A percentile compares a stretch with the other conserved stretches of the same genome.
phyloP scores from a whole-genome alignment of 1,284 basidiomycete species.

The Heterobasidion parviporum region DNA sequence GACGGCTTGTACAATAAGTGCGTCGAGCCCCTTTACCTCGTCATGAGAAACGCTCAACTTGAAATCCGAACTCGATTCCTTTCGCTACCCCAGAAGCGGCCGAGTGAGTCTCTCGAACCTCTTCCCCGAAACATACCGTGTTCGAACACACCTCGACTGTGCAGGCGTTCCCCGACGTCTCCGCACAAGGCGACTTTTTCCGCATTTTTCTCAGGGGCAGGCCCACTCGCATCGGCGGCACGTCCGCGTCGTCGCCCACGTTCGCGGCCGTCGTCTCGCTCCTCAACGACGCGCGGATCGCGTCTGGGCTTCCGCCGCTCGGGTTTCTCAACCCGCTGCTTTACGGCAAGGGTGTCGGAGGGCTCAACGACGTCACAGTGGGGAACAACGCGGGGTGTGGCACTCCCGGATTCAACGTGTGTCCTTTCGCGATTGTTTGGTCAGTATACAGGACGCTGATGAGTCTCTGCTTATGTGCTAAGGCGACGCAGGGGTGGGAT shows the following conservation, averaged over 20 bases:
- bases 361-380: conserved; percentile 43
- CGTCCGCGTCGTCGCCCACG: conserved; percentile 49
- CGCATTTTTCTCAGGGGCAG: conserved; percentile 28
- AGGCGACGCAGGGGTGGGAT: conserved; percentile 39
- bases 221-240: conserved; percentile 34
- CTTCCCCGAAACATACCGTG: not conserved
- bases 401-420: conserved; percentile 39
- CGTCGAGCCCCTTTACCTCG: conserved; percentile 25
- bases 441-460: not conserved
- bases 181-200: conserved; percentile 45
- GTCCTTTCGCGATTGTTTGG: conserved; percentile 9
- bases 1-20: conserved; percentile 43
- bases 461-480: not conserved
- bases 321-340: conserved; percentile 58
- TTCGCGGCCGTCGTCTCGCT: conserved; percentile 49
- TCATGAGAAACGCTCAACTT: not conserved
- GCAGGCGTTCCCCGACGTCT: conserved; percentile 52
- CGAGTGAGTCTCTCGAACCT: not conserved
- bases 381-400: conserved; percentile 54
- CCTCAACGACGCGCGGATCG: conserved; percentile 51
- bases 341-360: conserved; percentile 30
- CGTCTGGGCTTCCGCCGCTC: conserved; percentile 31
- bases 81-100: not conserved
- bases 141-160: not conserved
- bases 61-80: not conserved